phyloP scores from a whole-genome alignment of 495 filamentous ascomycete species.

The Neurospora sp. region DNA sequence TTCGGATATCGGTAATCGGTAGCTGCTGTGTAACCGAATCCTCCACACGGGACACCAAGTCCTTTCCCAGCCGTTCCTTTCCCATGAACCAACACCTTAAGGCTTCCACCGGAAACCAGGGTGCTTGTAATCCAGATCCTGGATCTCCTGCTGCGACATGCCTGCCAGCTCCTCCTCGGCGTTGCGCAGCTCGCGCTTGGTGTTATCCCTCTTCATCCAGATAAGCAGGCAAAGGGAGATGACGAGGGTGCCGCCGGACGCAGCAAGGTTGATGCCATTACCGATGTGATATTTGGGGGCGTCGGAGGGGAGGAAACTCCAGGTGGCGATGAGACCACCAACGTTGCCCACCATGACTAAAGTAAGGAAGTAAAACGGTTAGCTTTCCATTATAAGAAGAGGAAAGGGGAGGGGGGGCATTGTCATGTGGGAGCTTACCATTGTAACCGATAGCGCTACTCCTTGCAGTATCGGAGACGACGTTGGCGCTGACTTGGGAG shows the following conservation, averaged over 20 bases:
- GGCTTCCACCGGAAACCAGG: conserved; percentile 57
- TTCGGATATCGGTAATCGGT: background rate
- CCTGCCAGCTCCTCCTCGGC: conserved; percentile 46
- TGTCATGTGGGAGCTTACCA: background rate
- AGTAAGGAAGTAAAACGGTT: background rate
- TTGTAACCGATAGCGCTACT: conserved; percentile 53
- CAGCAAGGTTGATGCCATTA: conserved; percentile 64
- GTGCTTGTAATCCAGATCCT: conserved; percentile 64
- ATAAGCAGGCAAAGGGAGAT: conserved; percentile 33
- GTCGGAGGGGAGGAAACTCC: conserved; percentile 57
- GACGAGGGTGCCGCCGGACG: conserved; percentile 41
- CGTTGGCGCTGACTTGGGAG: conserved; percentile 58
- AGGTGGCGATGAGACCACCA: conserved; percentile 61
- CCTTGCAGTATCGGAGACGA: conserved; percentile 59
- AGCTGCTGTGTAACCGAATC: background rate
- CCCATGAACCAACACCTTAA: conserved; percentile 12
- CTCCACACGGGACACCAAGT: background rate
- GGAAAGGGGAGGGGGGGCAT: background rate
- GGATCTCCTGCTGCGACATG: conserved; percentile 43
- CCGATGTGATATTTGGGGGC: conserved; percentile 61
- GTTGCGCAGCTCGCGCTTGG: conserved; percentile 42
- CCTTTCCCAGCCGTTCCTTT: background rate
- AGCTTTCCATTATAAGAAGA: background rate
- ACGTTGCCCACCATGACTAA: conserved; percentile 64
- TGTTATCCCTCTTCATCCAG: conserved; percentile 60